phyloP scores from a whole-genome alignment of 2,329 filamentous ascomycete genomes.

The Tolypocladium amazonense region DNA sequence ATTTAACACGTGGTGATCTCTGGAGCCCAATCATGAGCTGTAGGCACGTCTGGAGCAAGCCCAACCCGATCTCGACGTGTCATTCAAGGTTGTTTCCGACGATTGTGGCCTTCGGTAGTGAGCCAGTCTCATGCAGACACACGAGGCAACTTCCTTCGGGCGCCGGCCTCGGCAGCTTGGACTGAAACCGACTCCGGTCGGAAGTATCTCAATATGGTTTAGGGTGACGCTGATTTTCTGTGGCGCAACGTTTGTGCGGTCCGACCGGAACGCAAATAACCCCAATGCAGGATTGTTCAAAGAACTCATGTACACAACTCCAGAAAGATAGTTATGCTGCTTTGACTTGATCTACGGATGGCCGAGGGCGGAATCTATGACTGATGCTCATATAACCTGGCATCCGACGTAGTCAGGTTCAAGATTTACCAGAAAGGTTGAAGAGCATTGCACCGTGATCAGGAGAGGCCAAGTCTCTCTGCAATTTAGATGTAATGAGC shows the following conservation, averaged over 20 bases:
- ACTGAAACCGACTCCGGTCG: no score
- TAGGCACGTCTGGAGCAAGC: no score
- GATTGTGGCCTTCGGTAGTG: no score
- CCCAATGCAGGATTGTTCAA: not conserved
- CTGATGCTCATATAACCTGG: not conserved
- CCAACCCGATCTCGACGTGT: no score
- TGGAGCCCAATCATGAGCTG: no score
- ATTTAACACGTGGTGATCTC: no score
- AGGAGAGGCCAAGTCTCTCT: not conserved
- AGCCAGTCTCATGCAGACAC: no score
- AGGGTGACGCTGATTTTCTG: no score
- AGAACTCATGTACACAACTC: not conserved
- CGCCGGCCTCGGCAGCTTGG: no score
- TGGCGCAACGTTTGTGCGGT: not conserved
- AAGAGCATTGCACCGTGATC: not conserved
- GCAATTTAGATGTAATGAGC: not conserved
- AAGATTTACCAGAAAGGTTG: not conserved
- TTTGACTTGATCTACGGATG: not conserved
- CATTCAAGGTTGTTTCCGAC: no score
- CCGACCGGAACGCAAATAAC: not conserved
- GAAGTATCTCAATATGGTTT: no score
- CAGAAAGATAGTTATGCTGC: not conserved
- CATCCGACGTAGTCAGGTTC: not conserved
- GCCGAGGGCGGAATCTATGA: not conserved
- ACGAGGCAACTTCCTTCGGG: no score